Percentiles rank a stretch among this genome's conserved stretches.
Evolutionary conservation across 495 filamentous ascomycete genomes (phyloP).

Genomic region (Cladorrhinum samala): DNA sequence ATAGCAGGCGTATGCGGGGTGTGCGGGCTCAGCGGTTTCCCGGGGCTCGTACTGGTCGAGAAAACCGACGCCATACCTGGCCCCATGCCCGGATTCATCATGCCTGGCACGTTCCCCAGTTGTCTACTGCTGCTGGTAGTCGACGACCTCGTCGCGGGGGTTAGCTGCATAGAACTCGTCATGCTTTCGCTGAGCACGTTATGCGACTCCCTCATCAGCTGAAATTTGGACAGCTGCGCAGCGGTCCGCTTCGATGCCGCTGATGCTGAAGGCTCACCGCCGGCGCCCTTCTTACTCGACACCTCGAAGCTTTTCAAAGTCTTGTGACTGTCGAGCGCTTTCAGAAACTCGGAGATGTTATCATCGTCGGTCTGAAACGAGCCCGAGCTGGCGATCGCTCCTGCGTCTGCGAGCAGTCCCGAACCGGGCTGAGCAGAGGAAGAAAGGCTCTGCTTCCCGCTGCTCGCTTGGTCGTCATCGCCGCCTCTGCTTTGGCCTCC

Average conservation of each 20-base stretch:
- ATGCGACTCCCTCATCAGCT: conserved; percentile 80
- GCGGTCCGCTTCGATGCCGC: conserved; percentile 54
- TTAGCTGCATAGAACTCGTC: conserved; percentile 73
- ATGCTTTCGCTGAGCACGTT: conserved; percentile 81
- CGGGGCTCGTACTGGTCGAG: conserved; percentile 79
- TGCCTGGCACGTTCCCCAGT: conserved; percentile 72
- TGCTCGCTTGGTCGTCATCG: conserved; percentile 81
- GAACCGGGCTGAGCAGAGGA: conserved; percentile 87
- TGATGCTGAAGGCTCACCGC: no score
- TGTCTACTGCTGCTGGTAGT: conserved; percentile 73
- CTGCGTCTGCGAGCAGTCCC: conserved; percentile 66
- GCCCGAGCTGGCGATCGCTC: conserved; percentile 65
- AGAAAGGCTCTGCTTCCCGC: conserved; percentile 76
- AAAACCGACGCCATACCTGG: no score
- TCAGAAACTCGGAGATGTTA: conserved; percentile 87
- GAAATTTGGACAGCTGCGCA: conserved; percentile 69
- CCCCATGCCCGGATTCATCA: conserved; percentile 76
- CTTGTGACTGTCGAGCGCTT: conserved; percentile 73
- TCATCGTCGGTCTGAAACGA: conserved; percentile 83
- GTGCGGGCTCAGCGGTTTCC: conserved; percentile 88
- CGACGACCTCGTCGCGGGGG: conserved; percentile 75
- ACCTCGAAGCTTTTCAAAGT: conserved; percentile 67
- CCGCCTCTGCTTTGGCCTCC: conserved; percentile 56
- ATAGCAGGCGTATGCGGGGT: conserved; percentile 92
- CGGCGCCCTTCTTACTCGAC: conserved; percentile 51